Percentiles rank a stretch among this genome's conserved stretches.
These are phyloP conservation scores for Candida frijolesensis DNA, from an alignment of 1,139 yeast species.

Conservation along the genomic window DNA sequence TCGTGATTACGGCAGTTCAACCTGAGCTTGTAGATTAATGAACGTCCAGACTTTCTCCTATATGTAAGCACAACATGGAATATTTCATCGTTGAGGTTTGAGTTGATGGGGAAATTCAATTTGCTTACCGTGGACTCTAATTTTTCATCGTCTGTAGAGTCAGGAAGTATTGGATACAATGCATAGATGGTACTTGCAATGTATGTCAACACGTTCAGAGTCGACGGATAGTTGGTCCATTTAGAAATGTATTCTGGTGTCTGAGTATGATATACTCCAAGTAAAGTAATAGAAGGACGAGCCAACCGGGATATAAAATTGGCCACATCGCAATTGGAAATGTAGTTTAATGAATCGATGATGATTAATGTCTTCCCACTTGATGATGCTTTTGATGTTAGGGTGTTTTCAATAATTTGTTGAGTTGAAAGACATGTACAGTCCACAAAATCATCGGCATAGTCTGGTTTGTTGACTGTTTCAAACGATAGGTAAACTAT, in stretches of 20 bases:
- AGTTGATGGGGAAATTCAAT: conserved; percentile 48
- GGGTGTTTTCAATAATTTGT: conserved; percentile 7
- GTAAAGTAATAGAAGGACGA: conserved; percentile 54
- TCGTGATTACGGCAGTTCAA: conserved; percentile 56
- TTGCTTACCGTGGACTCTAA: conserved; percentile 42
- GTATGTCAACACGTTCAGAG: conserved; percentile 53
- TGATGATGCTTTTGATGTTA: conserved; percentile 8
- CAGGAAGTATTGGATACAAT: conserved; percentile 18
- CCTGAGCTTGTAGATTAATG: conserved; percentile 56
- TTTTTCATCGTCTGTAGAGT: conserved; percentile 48
- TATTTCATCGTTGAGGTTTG: conserved; percentile 44
- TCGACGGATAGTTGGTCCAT: conserved; percentile 50
- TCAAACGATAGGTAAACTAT: conserved; percentile 65
- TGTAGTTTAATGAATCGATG: conserved; percentile 71
- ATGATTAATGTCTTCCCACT: conserved; percentile 42
- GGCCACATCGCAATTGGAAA: conserved; percentile 49
- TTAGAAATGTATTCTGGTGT: conserved; percentile 30
- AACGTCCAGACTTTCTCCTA: conserved; percentile 83
- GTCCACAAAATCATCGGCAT: conserved; percentile 52
- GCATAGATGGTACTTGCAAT: conserved; percentile 75
- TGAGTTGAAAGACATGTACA: conserved; percentile 26
- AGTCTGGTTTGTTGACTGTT: conserved; percentile 53
- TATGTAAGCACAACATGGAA: conserved; percentile 60
- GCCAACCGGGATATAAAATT: conserved; percentile 56
- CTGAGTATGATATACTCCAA: conserved; percentile 65